These are phyloP conservation scores for Glonium stellatum DNA, from an alignment of 495 filamentous ascomycete genomes.

Conservation along the genomic window DNA sequence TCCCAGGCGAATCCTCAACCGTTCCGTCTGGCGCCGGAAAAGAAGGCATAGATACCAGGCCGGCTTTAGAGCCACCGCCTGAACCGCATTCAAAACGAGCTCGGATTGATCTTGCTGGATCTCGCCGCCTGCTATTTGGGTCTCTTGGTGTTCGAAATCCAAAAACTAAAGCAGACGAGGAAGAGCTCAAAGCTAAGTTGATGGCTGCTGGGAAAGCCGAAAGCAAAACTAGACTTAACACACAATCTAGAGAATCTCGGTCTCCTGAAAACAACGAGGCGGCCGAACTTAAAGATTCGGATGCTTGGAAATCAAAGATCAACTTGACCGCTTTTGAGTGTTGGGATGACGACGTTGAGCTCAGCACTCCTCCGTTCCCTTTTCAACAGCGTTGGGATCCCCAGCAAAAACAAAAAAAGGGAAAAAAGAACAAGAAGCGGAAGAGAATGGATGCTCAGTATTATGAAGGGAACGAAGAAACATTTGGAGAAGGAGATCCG, in stretches of 20 bases:
- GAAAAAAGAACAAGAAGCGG: slow-evolving; percentile 45
- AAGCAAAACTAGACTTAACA: slow-evolving; percentile 26
- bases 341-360: slow-evolving; percentile 56
- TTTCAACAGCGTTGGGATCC: slow-evolving; percentile 85
- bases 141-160: slow-evolving; percentile 64
- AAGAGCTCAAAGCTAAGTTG: slow-evolving; percentile 53
- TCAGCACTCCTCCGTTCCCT: slow-evolving; percentile 80
- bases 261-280: neutral
- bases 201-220: slow-evolving; percentile 34
- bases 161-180: slow-evolving; percentile 60
- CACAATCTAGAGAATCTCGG: neutral
- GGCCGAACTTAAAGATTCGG: slow-evolving; percentile 28
- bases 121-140: slow-evolving; percentile 62
- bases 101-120: slow-evolving; percentile 57
- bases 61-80: neutral
- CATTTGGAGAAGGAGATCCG: slow-evolving; percentile 31
- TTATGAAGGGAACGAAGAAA: slow-evolving; percentile 24
- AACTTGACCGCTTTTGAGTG: slow-evolving; percentile 75
- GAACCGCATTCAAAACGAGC: slow-evolving; percentile 32
- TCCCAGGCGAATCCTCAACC: neutral
- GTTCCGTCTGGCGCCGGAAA: neutral
- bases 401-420: slow-evolving; percentile 59
- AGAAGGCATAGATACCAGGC: neutral
- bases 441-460: slow-evolving; percentile 36
- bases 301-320: slow-evolving; percentile 69